phyloP scores from a whole-genome alignment of 148 eudicot genomes.

The Nepenthes mirabilis region DNA sequence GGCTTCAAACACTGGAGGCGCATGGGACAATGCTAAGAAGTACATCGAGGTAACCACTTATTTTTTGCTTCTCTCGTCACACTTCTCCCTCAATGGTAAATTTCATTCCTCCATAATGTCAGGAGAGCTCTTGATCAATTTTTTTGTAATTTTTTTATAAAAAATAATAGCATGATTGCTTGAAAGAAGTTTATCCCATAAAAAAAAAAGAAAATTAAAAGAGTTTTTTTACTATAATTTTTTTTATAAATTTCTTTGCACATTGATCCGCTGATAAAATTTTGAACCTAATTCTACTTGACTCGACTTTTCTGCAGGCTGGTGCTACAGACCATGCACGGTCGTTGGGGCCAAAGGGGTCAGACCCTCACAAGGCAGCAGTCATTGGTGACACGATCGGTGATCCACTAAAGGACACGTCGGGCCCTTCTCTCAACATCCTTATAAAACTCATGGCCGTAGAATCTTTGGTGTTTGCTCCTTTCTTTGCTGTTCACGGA shows the following conservation, averaged over 20 bases:
- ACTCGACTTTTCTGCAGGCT: constrained; percentile 24
- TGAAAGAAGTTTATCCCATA: too few species aligned
- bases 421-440: constrained; percentile 81
- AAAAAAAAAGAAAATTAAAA: too few species aligned
- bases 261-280: neutral
- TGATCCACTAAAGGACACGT: constrained; percentile 78
- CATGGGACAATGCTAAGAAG: constrained; percentile 97
- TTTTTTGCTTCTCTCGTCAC: neutral
- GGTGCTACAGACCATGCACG: constrained; percentile 81
- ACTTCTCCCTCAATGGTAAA: too few species aligned
- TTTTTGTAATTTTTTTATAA: too few species aligned
- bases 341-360: constrained; percentile 78
- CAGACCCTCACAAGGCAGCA: constrained; percentile 87
- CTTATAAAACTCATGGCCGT: constrained; percentile 91
- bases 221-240: too few species aligned
- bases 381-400: constrained; percentile 86
- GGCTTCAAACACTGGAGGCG: constrained; percentile 89
- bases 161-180: too few species aligned
- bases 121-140: too few species aligned
- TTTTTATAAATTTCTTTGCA: neutral
- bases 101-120: too few species aligned
- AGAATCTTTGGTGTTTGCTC: constrained; percentile 79
- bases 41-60: constrained; percentile 58
- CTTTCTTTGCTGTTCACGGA: constrained; percentile 78
- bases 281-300: neutral